Evolutionary conservation across 1,284 basidiomycete genomes (phyloP), one percentile per base, ranked within the genome.

Genomic region (Ustilago vetiveriae): DNA sequence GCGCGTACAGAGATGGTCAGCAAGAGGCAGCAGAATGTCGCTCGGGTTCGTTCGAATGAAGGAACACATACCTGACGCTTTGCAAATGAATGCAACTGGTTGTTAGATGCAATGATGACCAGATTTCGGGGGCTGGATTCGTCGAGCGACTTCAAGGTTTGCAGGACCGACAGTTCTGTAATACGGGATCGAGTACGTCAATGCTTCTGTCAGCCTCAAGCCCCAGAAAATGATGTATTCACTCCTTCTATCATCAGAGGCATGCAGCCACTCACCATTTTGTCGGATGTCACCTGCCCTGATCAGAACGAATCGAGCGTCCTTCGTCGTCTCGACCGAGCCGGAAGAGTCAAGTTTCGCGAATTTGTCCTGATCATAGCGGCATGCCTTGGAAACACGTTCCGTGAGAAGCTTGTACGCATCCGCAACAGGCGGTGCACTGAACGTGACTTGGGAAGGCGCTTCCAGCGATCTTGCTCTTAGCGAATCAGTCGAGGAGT

Each of bases 381-480:
- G 5, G 14, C 45, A 62, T 6, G 37, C 44, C 8, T 35, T 33
- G 1, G 27, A 13, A 10, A 17, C 10, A 2, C 23, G 22, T 4
- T 37, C 22, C 11, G 19, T 23, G 30, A 45, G 17, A 17, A 11
- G 11, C 6, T 29, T 14, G 11, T 21, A 47, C 17, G 19, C 16
- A 16, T 39, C 36, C 16, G 47, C 14, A 11, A n/a, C 47, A 17
- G 40, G 27, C 16, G 16, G 11, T 6, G 29, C 58, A 38, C 44
- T 36, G 43, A 68, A 68, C 2, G 68, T 71, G n/a, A 66, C 38
- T 37, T 71, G 68, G 6, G 54, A 52, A n/a, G 68, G 62, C 2
- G 68, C 68, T 27, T 51, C 53, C 40, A 71, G 30, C 23, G 68
- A 55, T 16, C 62, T 50, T n/a, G 49, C 45, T 29, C 62, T 38